A percentile compares a stretch with the other conserved stretches of the same genome.
Evolutionary conservation across 805 yeast genomes (phyloP).

Genomic region (Cyberlindnera galapagoensis): DNA sequence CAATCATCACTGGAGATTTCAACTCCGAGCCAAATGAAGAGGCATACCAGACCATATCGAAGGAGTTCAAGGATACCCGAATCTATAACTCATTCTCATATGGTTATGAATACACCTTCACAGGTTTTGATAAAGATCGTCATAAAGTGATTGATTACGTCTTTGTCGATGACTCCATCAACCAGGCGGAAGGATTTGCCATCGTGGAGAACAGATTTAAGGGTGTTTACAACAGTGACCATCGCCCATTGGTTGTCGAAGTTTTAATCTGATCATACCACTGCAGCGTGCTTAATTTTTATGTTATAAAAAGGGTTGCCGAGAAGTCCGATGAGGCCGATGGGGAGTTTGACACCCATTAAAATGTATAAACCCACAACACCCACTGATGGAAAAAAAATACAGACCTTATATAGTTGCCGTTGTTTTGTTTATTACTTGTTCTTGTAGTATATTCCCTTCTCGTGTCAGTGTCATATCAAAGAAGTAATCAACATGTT

Average conservation of each 20-base stretch:
- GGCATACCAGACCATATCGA: constrained; percentile 32
- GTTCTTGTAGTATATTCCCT: no score
- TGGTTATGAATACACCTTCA: constrained; percentile 40
- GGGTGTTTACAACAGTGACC: constrained; percentile 34
- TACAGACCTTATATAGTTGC: no score
- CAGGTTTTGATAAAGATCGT: constrained; percentile 38
- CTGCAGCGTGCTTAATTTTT: no score
- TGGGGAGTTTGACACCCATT: no score
- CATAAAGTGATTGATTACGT: constrained; percentile 28
- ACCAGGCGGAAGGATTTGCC: constrained; percentile 24
- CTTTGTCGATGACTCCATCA: constrained; percentile 16
- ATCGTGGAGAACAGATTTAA: constrained; percentile 32
- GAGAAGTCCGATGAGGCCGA: no score
- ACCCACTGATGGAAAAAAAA: no score
- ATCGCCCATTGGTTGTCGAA: constrained; percentile 34
- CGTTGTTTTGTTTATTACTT: no score
- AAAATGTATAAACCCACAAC: no score
- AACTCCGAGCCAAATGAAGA: constrained; percentile 42
- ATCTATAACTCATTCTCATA: constrained; percentile 26
- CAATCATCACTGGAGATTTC: constrained; percentile 50
- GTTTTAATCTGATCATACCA: background rate
- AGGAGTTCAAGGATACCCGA: constrained; percentile 33
- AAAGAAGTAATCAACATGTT: no score
- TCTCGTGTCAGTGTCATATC: no score
- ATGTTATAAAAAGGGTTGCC: no score